Evolutionary conservation across 2,329 filamentous ascomycete species (phyloP), one percentile per base, ranked within the genome.

Genomic region (Drechslerella coelobrocha): DNA sequence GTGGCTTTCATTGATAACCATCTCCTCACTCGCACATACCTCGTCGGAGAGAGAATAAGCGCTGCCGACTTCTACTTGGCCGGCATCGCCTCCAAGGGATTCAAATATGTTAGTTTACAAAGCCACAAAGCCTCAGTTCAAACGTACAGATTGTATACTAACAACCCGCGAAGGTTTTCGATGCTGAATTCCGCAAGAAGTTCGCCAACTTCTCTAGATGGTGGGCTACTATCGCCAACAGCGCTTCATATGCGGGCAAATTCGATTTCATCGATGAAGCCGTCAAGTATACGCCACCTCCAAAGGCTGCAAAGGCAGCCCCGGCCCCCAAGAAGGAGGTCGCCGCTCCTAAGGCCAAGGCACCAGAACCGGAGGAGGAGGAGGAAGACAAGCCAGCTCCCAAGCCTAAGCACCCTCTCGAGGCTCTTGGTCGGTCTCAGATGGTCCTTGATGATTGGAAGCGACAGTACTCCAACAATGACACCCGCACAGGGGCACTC

Each of bases 401-500:
- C 78, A 97, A 97, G 88, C 82, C 92, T 79, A 99, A 97, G 89
- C 94, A 99, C 85, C 92, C 94, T 76, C 85, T 96, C 75, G 93
- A 96, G 81, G 81, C 86, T 75, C 89, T 97, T 61, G 87, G 88
- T 78, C 89, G 88, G 80, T 83, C 94, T 73, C 87, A 88, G 66
- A 86, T 96, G 79, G 84, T 89, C 76, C 86, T 99, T 65, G 94
- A 99, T 79, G 94, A 99, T 83, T 96, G 89, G 90, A 99, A 99
- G 89, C 92, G 94, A 79, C 88, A 91, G 81, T 99, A 96, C 88
- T 99, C 94, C 78, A 99, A 99, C 88, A 86, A 89, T 80, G 91
- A 97, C 74, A 92, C 90, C 76, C 86, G 86, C 65, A 84, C 88
- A 74, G 88, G 84, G 74, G 91, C 93, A 77, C 84, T 97, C 78